phyloP scores from a whole-genome alignment of 768 basidiomycete genomes.

The Basidioascus undulatus region DNA sequence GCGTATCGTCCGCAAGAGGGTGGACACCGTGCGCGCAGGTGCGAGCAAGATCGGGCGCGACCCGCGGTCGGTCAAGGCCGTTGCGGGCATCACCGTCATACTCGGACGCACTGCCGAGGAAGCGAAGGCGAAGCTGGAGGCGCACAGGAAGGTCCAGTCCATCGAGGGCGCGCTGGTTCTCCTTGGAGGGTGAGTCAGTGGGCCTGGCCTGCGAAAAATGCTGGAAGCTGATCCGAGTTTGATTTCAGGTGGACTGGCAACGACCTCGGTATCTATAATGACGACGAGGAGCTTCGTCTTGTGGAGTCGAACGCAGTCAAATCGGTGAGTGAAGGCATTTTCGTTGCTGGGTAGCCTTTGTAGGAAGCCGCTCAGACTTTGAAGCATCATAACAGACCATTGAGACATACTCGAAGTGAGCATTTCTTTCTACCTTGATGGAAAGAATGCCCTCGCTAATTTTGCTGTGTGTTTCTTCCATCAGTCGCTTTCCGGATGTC shows the following conservation, averaged over 20 bases:
- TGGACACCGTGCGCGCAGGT: neutral
- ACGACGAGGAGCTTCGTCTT: neutral
- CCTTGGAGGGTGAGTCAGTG: neutral
- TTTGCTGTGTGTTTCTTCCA: neutral
- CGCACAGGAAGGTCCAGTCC: neutral
- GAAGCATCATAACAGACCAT: no score
- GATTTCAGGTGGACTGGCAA: neutral
- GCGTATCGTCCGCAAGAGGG: no score
- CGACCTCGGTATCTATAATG: neutral
- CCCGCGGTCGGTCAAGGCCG: conserved; percentile 1
- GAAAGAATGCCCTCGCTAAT: no score
- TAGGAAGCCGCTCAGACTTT: no score
- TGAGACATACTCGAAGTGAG: neutral
- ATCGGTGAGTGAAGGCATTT: no score
- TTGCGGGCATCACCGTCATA: neutral
- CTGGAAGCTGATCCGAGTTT: neutral
- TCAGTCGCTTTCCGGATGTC: no score
- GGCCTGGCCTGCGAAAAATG: no score
- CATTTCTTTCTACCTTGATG: neutral
- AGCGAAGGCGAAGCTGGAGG: neutral
- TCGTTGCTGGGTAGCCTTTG: no score
- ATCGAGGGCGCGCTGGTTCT: neutral
- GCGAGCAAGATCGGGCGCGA: neutral
- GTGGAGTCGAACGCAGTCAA: no score
- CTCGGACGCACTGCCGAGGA: neutral